A percentile compares a stretch with the other conserved stretches of the same genome.
Conservation (phyloP, 2,329 filamentous ascomycete genomes). For the Magnaporthiopsis poae region DNA sequence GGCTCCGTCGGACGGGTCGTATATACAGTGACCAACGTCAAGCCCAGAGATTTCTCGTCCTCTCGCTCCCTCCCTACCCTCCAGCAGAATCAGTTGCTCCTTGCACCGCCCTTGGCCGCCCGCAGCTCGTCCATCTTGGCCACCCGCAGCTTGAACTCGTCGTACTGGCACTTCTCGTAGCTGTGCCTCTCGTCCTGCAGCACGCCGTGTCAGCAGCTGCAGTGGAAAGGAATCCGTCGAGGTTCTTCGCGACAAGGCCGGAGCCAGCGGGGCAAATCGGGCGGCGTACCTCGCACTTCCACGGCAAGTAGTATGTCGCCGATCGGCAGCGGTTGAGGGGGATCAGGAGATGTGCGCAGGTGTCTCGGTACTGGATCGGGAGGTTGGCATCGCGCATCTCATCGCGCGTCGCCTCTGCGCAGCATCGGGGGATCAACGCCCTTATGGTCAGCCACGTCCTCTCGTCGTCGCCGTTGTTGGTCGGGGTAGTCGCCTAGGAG, state of each 20-base stretch:
- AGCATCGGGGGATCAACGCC: conserved; percentile 7
- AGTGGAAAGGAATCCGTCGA: background rate
- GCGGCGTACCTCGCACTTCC: conserved; percentile 82
- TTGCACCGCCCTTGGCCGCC: conserved; percentile 69
- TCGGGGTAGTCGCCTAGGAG: background rate
- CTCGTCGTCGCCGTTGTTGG: too few relatives aligned
- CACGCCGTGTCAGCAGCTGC: conserved; percentile 10
- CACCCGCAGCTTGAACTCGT: conserved; percentile 96
- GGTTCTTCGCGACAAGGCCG: background rate
- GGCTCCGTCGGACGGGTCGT: background rate
- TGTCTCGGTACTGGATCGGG: conserved; percentile 85
- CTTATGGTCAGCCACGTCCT: conserved; percentile 3
- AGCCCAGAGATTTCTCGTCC: background rate
- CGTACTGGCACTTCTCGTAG: conserved; percentile 99
- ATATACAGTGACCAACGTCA: background rate
- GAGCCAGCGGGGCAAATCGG: background rate
- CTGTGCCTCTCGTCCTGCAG: conserved; percentile 82
- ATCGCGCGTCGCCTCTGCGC: conserved; percentile 66
- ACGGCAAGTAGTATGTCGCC: conserved; percentile 87
- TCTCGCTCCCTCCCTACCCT: background rate
- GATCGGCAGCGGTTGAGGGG: conserved; percentile 90
- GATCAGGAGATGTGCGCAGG: conserved; percentile 87
- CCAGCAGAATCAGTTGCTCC: conserved; percentile 61
- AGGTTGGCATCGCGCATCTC: conserved; percentile 88
- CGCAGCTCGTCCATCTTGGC: conserved; percentile 97